Conservation (phyloP, 805 yeast species). For the Lipomyces yamanashiensis region DNA sequence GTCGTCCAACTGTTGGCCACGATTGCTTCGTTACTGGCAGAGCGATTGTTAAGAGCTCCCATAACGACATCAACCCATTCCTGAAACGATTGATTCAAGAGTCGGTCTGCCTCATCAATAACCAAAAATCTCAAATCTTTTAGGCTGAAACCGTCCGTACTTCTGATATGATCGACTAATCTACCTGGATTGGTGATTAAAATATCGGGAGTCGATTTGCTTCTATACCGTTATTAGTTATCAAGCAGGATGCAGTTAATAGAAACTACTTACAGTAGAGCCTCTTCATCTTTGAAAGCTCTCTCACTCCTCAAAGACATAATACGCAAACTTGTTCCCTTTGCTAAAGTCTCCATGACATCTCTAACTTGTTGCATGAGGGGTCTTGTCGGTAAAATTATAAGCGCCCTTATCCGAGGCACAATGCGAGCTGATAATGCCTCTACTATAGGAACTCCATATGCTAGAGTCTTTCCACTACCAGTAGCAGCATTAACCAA, state of each 20-base stretch:
- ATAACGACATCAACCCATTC: constrained; percentile 74
- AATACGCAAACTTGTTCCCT: constrained; percentile 69
- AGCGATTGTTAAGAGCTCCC: constrained; percentile 34
- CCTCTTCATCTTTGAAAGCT: constrained; percentile 66
- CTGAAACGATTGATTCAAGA: constrained; percentile 89
- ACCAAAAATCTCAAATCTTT: constrained; percentile 79
- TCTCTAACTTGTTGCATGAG: constrained; percentile 78
- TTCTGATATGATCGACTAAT: constrained; percentile 89
- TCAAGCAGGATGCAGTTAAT: background rate
- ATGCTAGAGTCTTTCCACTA: constrained; percentile 92
- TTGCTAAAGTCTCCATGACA: constrained; percentile 62
- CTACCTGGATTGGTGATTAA: constrained; percentile 53
- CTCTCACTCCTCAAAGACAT: constrained; percentile 61
- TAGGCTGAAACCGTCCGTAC: constrained; percentile 86
- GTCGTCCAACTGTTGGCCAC: constrained; percentile 22
- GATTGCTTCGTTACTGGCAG: constrained; percentile 15
- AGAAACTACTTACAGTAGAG: constrained; percentile 48
- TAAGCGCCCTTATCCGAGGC: constrained; percentile 73
- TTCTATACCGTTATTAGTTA: background rate
- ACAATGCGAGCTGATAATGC: constrained; percentile 64
- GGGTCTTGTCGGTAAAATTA: constrained; percentile 89
- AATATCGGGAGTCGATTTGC: constrained; percentile 51
- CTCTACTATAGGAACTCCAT: constrained; percentile 81
- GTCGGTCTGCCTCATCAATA: constrained; percentile 96
- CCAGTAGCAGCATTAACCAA: constrained; percentile 95